Conservation (phyloP, 257 asterid species). For the Solanum neorickii region DNA sequence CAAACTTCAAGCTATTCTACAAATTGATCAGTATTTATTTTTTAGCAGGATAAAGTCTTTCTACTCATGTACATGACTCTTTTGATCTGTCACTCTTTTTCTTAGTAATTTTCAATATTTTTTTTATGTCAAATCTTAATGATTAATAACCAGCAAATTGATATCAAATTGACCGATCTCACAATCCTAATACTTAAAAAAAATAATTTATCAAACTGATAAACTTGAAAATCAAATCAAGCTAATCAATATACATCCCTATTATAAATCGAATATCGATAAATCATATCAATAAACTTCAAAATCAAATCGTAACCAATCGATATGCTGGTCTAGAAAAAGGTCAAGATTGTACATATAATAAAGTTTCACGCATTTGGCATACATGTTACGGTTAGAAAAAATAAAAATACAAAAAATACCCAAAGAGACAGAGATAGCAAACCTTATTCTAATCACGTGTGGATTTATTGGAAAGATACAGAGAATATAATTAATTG, state of each 20-base stretch:
- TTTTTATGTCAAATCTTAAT: background rate
- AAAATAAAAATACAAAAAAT: background rate
- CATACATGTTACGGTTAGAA: background rate
- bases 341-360: background rate
- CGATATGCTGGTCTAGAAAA: background rate
- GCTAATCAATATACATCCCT: rapidly evolving
- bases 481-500: background rate
- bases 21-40: too few relatives aligned
- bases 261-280: too few relatives aligned
- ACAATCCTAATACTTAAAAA: too few relatives aligned
- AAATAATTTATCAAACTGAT: too few relatives aligned
- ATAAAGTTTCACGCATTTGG: background rate
- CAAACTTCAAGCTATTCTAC: background rate
- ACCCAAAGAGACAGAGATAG: background rate
- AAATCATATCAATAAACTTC: too few relatives aligned
- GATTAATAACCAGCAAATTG: too few relatives aligned
- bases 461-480: background rate
- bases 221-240: too few relatives aligned
- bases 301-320: too few relatives aligned
- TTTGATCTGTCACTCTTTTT: background rate
- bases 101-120: rapidly evolving
- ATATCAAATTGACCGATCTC: too few relatives aligned
- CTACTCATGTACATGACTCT: rapidly evolving
- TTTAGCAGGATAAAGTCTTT: too few relatives aligned
- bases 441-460: background rate